phyloP scores from a whole-genome alignment of 352 stramenopile genomes.

The Globisporangium nunn region DNA sequence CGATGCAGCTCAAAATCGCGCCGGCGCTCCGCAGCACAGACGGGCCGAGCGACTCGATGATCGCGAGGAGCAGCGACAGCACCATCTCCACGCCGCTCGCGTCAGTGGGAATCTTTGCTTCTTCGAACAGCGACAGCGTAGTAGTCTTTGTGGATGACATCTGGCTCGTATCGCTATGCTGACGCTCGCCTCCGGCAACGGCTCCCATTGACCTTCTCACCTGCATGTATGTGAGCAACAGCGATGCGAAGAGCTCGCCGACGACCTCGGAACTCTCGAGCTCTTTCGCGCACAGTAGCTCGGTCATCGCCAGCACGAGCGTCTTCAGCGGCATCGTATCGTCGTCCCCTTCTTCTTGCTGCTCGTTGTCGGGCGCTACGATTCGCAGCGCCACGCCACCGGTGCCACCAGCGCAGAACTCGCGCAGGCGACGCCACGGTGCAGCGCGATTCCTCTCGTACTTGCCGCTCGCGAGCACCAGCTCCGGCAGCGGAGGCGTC shows the following conservation, averaged over 20 bases:
- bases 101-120: conserved; percentile 26
- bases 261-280: conserved; percentile 59
- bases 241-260: conserved; percentile 65
- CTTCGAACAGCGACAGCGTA: conserved; percentile 18
- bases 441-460: conserved; percentile 23
- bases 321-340: conserved; percentile 21
- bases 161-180: not conserved
- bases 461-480: conserved; percentile 17
- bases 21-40: conserved; percentile 65
- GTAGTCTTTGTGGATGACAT: not conserved
- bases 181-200: not conserved
- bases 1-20: conserved; percentile 61
- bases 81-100: conserved; percentile 43
- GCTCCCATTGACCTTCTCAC: conserved; percentile 15
- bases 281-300: conserved; percentile 54
- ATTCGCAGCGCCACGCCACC: conserved; percentile 48
- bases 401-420: conserved; percentile 56
- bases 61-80: conserved; percentile 48
- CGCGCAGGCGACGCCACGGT: conserved; percentile 29
- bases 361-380: not conserved
- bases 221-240: conserved; percentile 75
- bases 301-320: conserved; percentile 36
- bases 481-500: conserved; percentile 24
- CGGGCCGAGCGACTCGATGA: conserved; percentile 68
- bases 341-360: conserved; percentile 11